Conservation (phyloP, 2,329 filamentous ascomycete species). For the Coniochaeta hoffmannii region DNA sequence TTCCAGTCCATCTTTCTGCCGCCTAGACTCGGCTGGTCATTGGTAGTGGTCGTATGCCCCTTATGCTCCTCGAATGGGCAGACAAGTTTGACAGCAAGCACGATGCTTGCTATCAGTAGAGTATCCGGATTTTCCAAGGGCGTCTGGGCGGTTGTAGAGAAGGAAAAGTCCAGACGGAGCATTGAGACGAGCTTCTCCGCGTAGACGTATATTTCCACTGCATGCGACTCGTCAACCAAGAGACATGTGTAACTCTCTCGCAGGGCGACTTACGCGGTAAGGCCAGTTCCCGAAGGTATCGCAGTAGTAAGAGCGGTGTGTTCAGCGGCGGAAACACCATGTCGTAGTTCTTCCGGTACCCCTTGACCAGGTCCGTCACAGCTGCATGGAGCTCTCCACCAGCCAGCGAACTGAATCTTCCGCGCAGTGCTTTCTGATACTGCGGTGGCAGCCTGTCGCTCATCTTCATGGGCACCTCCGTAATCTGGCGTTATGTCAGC, state of each 20-base stretch:
- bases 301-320: conserved; percentile 56
- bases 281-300: conserved; percentile 62
- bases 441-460: conserved; percentile 53
- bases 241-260: neutral
- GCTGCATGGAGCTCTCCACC: conserved; percentile 56
- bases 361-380: conserved; percentile 53
- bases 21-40: conserved; percentile 48
- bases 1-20: conserved; percentile 57
- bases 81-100: conserved; percentile 71
- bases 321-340: conserved; percentile 70
- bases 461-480: conserved; percentile 56
- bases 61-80: conserved; percentile 62
- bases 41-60: conserved; percentile 38
- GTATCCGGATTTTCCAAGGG: conserved; percentile 64
- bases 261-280: conserved; percentile 56
- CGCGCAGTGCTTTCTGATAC: conserved; percentile 54
- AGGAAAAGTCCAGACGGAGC: conserved; percentile 48
- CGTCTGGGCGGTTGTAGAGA: conserved; percentile 38
- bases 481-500: conserved; percentile 31
- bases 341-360: conserved; percentile 60
- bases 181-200: conserved; percentile 48
- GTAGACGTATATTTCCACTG: conserved; percentile 57
- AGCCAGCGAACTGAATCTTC: conserved; percentile 33
- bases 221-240: conserved; percentile 18
- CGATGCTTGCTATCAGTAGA: conserved; percentile 60